Evolutionary conservation across 2,329 filamentous ascomycete genomes (phyloP).

Genomic region (Zasmidium citrigriseum): DNA sequence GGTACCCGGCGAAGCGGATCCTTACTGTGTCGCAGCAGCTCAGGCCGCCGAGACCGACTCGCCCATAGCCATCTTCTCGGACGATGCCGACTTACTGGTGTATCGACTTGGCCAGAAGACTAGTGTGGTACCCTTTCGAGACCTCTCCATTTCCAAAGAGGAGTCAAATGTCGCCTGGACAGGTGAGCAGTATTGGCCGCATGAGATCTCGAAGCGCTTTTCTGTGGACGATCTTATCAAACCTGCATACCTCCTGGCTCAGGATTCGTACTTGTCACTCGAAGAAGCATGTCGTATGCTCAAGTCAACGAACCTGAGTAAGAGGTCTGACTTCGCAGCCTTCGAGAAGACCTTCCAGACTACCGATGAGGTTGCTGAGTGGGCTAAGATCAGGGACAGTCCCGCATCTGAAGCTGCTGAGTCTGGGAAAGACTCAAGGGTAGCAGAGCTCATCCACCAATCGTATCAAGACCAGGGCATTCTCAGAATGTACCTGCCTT

Average conservation of each 20-base stretch:
- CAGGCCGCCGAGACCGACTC: constrained; percentile 47
- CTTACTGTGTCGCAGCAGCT: constrained; percentile 71
- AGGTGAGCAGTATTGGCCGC: constrained; percentile 43
- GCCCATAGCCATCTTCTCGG: constrained; percentile 59
- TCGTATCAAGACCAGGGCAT: constrained; percentile 32
- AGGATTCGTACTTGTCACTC: constrained; percentile 35
- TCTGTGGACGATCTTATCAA: constrained; percentile 33
- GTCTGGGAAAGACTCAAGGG: constrained; percentile 18
- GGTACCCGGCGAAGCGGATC: constrained; percentile 83
- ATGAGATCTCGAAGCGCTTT: constrained; percentile 47
- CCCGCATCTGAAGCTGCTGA: not conserved
- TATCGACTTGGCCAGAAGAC: constrained; percentile 67
- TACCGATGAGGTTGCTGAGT: constrained; percentile 3
- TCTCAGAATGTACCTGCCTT: constrained; percentile 63
- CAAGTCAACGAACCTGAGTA: not conserved
- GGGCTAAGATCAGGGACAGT: constrained; percentile 2
- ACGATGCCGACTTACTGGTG: constrained; percentile 83
- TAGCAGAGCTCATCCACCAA: constrained; percentile 50
- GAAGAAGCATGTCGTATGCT: constrained; percentile 18
- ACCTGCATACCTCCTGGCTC: constrained; percentile 43
- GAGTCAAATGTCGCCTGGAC: constrained; percentile 23
- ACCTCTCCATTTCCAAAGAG: constrained; percentile 50
- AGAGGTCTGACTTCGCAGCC: constrained; percentile 9
- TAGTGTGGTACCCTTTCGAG: constrained; percentile 67
- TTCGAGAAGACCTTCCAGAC: constrained; percentile 18